Conservation (phyloP, 352 stramenopile genomes). For the Globisporangium radiosum region DNA sequence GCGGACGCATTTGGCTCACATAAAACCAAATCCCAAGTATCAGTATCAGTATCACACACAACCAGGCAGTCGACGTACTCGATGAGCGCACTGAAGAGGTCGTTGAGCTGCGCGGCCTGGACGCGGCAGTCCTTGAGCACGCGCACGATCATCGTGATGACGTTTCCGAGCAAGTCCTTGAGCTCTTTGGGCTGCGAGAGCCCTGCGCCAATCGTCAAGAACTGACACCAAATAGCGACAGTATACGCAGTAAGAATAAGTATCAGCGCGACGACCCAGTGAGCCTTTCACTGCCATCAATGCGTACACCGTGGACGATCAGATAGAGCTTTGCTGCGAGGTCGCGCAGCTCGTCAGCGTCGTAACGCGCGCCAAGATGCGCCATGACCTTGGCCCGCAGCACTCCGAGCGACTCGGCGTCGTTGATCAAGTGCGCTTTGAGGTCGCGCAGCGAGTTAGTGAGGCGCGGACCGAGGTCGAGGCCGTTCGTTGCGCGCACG, state of each 20-base stretch:
- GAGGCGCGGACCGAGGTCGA: slow-evolving; percentile 56
- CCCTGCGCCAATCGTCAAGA: slow-evolving; percentile 66
- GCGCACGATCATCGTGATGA: slow-evolving; percentile 48
- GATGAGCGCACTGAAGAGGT: slow-evolving; percentile 60
- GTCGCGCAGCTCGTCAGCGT: slow-evolving; percentile 15
- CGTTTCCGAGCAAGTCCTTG: slow-evolving; percentile 59
- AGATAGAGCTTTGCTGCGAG: slow-evolving; percentile 53
- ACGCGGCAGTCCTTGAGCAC: slow-evolving; percentile 58
- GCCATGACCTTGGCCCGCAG: slow-evolving; percentile 41
- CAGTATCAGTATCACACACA: too few species aligned
- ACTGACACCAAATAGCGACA: slow-evolving; percentile 4
- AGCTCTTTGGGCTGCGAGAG: slow-evolving; percentile 74
- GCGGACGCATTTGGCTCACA: too few species aligned
- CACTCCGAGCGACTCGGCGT: slow-evolving; percentile 46
- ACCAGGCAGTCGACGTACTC: slow-evolving; percentile 24
- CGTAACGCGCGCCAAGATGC: slow-evolving; percentile 19
- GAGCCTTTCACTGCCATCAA: neutral
- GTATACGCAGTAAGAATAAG: too few species aligned
- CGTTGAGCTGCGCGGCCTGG: slow-evolving; percentile 28
- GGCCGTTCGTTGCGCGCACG: slow-evolving; percentile 45
- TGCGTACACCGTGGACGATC: slow-evolving; percentile 43
- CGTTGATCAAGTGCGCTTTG: slow-evolving; percentile 74
- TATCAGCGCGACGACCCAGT: too few species aligned
- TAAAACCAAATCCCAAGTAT: neutral
- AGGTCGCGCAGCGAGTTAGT: slow-evolving; percentile 65